Evolutionary conservation across 306 rosid species (phyloP).

Genomic region (Echinosophora koreensis): DNA sequence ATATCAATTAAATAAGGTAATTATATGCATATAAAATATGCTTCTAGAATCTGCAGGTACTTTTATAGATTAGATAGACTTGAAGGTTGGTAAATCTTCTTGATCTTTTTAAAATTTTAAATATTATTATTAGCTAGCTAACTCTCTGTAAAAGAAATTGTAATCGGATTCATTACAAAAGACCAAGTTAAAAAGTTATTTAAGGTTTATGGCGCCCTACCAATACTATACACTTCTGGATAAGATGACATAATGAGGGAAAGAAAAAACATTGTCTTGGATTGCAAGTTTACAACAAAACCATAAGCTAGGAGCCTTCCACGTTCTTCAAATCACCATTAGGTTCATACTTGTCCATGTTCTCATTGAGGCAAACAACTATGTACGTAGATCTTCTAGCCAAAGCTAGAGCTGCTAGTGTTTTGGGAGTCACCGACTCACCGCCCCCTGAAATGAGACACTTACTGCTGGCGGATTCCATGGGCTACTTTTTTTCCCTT

Average conservation of each 20-base stretch:
- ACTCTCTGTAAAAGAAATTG: too few relatives aligned
- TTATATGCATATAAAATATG: too few relatives aligned
- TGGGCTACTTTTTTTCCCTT: not conserved
- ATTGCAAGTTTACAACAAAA: not conserved
- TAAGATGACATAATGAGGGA: not conserved
- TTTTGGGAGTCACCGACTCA: not conserved
- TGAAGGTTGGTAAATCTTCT: too few relatives aligned
- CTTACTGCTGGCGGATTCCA: constrained; percentile 29
- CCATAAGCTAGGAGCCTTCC: not conserved
- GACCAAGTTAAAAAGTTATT: too few relatives aligned
- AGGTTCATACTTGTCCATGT: not conserved
- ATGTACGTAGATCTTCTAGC: not conserved
- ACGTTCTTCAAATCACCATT: not conserved
- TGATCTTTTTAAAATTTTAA: too few relatives aligned
- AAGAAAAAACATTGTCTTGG: not conserved
- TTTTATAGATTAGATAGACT: too few relatives aligned
- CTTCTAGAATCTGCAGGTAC: too few relatives aligned
- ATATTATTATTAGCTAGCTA: too few relatives aligned
- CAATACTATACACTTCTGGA: not conserved
- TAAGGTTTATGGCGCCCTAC: too few relatives aligned
- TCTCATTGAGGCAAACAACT: not conserved
- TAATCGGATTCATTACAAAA: too few relatives aligned
- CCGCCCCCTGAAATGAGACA: not conserved
- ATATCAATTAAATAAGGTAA: too few relatives aligned
- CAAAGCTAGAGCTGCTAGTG: not conserved